These are phyloP conservation scores for Fonsecaea nubica DNA, from an alignment of 2,329 filamentous ascomycete species.

Conservation along the genomic window DNA sequence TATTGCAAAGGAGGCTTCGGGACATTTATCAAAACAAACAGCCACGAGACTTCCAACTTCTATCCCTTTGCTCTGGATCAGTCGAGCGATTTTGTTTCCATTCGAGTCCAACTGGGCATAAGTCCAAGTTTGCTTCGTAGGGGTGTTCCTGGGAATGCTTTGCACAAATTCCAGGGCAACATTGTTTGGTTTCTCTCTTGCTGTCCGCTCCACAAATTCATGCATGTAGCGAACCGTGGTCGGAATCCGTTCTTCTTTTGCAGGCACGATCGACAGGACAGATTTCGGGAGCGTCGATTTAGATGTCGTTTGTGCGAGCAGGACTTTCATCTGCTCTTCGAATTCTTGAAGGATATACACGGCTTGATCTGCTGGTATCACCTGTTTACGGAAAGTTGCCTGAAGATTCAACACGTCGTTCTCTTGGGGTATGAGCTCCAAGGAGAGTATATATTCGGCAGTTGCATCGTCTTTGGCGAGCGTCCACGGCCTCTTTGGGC, in stretches of 20 bases:
- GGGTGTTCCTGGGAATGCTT: constrained; percentile 56
- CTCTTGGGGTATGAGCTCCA: constrained; percentile 72
- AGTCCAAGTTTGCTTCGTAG: constrained; percentile 68
- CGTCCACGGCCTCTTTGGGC: constrained; percentile 59
- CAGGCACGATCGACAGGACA: constrained; percentile 66
- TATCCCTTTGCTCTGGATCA: constrained; percentile 62
- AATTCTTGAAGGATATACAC: constrained; percentile 28
- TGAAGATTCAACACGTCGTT: constrained; percentile 63
- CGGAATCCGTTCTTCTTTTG: constrained; percentile 63
- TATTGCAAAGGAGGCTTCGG: constrained; percentile 82
- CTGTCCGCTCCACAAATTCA: constrained; percentile 74
- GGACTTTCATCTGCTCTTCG: constrained; percentile 37
- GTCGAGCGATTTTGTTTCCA: constrained; percentile 73
- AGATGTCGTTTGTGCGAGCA: constrained; percentile 13
- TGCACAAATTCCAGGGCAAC: constrained; percentile 78
- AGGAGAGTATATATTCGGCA: constrained; percentile 71
- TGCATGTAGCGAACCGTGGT: constrained; percentile 71
- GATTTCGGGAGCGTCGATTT: background rate
- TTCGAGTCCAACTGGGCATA: constrained; percentile 74
- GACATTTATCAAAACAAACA: constrained; percentile 83
- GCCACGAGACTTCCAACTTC: constrained; percentile 69
- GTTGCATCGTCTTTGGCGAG: constrained; percentile 67
- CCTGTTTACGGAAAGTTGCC: constrained; percentile 68
- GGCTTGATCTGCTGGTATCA: constrained; percentile 63
- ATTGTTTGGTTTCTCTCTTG: constrained; percentile 62